Percentiles rank a stretch among this genome's conserved stretches.
Evolutionary conservation across 1,284 basidiomycete species (phyloP).

Genomic region (Fomitiporia mediterranea): DNA sequence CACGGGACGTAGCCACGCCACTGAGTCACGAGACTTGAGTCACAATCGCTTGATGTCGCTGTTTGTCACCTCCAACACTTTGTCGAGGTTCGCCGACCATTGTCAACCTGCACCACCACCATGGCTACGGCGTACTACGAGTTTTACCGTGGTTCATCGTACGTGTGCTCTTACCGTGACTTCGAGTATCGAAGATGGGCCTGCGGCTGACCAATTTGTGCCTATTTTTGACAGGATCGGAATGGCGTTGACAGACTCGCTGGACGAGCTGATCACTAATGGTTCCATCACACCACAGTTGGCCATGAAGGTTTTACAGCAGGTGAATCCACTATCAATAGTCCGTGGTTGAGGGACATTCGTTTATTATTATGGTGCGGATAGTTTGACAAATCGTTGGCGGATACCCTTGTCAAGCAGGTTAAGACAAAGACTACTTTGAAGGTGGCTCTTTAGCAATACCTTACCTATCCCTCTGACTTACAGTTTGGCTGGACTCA

Average conservation of each 20-base stretch:
- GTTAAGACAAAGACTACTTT: slow-evolving; percentile 90
- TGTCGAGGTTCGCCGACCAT: background rate
- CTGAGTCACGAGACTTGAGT: background rate
- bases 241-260: slow-evolving; percentile 96
- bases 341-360: slow-evolving; percentile 1
- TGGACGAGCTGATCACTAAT: slow-evolving; percentile 97
- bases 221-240: slow-evolving; percentile 67
- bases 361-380: slow-evolving; percentile 3
- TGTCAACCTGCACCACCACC: slow-evolving; percentile 11
- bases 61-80: background rate
- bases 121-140: slow-evolving; percentile 87
- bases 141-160: slow-evolving; percentile 87
- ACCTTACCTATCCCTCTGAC: background rate
- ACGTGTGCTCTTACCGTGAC: slow-evolving; percentile 32
- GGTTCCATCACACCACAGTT: slow-evolving; percentile 97
- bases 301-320: slow-evolving; percentile 94
- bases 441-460: slow-evolving; percentile 53
- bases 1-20: background rate
- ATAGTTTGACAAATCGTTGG: slow-evolving; percentile 93
- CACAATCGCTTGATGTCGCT: slow-evolving; percentile 11
- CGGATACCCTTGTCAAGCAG: slow-evolving; percentile 84
- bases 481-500: slow-evolving; percentile 28
- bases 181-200: background rate
- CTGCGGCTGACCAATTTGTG: background rate
- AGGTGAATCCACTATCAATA: slow-evolving; percentile 50